phyloP scores from a whole-genome alignment of 441 rosid species.

The Gossypium schwendimanii region DNA sequence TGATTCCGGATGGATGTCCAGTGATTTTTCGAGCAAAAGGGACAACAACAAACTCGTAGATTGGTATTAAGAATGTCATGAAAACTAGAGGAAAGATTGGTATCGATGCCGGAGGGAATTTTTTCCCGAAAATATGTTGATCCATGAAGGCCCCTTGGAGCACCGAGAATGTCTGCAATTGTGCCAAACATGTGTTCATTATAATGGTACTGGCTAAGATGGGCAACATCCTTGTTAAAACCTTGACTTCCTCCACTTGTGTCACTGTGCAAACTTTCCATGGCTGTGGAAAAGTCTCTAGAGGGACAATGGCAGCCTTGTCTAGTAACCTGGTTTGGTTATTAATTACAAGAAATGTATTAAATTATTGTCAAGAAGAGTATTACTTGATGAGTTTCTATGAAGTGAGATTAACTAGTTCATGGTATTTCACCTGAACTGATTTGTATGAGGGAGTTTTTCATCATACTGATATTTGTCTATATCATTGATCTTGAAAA shows the following conservation, averaged over 20 bases:
- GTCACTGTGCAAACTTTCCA: conserved; percentile 14
- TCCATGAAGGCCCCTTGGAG: neutral
- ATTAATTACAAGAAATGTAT: neutral
- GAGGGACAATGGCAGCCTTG: conserved; percentile 7
- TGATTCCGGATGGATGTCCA: conserved; percentile 10
- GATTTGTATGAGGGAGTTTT: conserved; percentile 2
- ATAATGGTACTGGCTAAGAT: conserved; percentile 14
- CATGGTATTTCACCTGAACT: neutral
- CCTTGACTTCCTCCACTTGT: conserved; percentile 4
- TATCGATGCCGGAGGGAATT: conserved; percentile 7
- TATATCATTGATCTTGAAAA: conserved; percentile 4
- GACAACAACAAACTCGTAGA: neutral
- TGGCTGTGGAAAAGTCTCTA: neutral
- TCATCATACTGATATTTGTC: neutral
- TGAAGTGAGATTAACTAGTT: neutral
- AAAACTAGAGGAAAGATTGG: conserved; percentile 10
- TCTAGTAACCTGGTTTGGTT: neutral
- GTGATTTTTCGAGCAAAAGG: conserved; percentile 12
- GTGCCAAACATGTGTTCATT: conserved; percentile 14
- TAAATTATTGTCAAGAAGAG: neutral
- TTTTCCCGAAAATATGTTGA: neutral
- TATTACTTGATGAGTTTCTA: neutral
- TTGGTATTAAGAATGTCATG: conserved; percentile 8
- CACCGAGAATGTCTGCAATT: conserved; percentile 15
- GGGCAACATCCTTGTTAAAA: conserved; percentile 12